A percentile compares a stretch with the other conserved stretches of the same genome.
phyloP scores from a whole-genome alignment of 2,329 filamentous ascomycete species.

The Aspergillus pseudotamarii region DNA sequence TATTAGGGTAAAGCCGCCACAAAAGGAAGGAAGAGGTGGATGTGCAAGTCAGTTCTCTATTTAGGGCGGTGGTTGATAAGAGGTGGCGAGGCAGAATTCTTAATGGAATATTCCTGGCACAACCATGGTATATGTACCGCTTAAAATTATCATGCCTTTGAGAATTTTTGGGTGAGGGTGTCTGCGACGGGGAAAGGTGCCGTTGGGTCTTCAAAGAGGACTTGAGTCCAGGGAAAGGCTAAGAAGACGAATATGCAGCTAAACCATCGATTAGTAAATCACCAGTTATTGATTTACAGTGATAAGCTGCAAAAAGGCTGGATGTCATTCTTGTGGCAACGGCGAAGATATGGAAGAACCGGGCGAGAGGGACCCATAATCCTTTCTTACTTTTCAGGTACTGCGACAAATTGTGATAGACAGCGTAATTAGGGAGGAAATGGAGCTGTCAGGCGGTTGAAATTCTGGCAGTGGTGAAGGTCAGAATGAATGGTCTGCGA shows the following conservation, averaged over 20 bases:
- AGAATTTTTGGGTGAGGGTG: neutral
- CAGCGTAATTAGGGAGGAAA: constrained; percentile 11
- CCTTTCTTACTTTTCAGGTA: neutral
- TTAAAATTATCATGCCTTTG: neutral
- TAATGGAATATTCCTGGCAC: neutral
- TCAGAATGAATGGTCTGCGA: constrained; percentile 1
- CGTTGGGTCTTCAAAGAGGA: neutral
- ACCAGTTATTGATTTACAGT: neutral
- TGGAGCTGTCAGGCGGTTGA: constrained; percentile 2
- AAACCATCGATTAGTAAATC: neutral
- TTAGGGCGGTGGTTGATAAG: neutral
- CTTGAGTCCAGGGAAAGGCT: neutral
- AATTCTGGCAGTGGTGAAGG: constrained; percentile 1
- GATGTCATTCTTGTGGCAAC: neutral
- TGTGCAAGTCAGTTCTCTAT: neutral
- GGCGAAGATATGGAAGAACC: neutral
- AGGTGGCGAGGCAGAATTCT: constrained; percentile 6
- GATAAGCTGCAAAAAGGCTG: neutral
- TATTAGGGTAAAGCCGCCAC: constrained; percentile 19
- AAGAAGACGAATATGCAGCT: neutral
- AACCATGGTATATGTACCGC: constrained; percentile 8
- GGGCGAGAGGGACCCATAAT: neutral
- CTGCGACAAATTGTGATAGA: neutral
- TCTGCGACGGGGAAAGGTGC: neutral
- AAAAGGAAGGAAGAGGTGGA: neutral